Percentiles rank a stretch among this genome's conserved stretches.
These are phyloP conservation scores for Hemerocallis citrina DNA, from an alignment of 106 monocot genomes.

Conservation along the genomic window DNA sequence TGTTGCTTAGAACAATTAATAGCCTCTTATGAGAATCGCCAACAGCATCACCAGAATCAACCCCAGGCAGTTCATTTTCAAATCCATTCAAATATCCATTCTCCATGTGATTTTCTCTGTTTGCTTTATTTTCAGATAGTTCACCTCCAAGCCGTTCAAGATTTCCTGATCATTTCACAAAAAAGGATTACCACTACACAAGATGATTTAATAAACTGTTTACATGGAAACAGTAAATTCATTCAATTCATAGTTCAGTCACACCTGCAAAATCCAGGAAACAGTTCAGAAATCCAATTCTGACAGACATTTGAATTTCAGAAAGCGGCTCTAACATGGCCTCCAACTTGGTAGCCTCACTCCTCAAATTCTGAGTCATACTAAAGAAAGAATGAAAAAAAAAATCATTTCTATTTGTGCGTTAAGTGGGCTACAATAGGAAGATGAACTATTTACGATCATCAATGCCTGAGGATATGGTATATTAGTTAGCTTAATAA, in stretches of 20 bases:
- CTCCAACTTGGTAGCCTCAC: constrained; percentile 47
- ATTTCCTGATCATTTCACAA: constrained; percentile 56
- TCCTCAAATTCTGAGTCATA: constrained; percentile 72
- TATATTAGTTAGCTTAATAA: no score
- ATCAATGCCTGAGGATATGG: no score
- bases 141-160: constrained; percentile 81
- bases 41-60: constrained; percentile 27
- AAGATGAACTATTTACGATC: no score
- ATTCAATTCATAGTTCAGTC: background rate
- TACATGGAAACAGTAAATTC: background rate
- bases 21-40: constrained; percentile 69
- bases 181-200: background rate
- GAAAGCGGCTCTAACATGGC: constrained; percentile 54
- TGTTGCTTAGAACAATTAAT: constrained; percentile 84
- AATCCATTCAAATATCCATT: constrained; percentile 47
- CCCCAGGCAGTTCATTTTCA: constrained; percentile 27
- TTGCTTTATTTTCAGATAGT: constrained; percentile 43
- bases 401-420: constrained; percentile 1
- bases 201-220: background rate
- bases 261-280: constrained; percentile 95
- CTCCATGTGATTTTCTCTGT: constrained; percentile 43
- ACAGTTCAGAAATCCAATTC: constrained; percentile 84
- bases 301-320: constrained; percentile 83
- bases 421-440: no score
- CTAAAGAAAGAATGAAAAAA: constrained; percentile 34